Conservation (phyloP, 331 rosid genomes). For the Quercus lobata region DNA sequence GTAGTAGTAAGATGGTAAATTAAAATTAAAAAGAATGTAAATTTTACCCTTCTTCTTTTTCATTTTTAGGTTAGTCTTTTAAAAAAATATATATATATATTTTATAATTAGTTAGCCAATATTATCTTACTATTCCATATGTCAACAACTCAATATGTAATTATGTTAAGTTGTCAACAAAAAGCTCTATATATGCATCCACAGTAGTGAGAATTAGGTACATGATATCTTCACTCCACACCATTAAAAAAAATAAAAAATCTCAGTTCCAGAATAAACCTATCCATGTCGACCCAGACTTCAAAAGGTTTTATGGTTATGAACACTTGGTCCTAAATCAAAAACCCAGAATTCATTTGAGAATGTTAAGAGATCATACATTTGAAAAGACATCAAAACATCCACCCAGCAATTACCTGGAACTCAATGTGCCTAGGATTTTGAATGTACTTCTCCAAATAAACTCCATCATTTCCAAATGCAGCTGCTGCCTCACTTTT, state of each 20-base stretch:
- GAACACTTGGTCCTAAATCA: neutral
- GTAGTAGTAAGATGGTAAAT: constrained; percentile 1
- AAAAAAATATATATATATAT: too few relatives aligned
- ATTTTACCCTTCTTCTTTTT: neutral
- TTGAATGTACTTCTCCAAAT: constrained; percentile 93
- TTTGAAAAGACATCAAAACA: neutral
- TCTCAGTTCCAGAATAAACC: neutral
- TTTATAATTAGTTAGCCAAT: too few relatives aligned
- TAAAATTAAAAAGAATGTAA: neutral
- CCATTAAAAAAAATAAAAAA: too few relatives aligned
- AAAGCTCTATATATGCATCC: too few relatives aligned
- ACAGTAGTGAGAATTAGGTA: too few relatives aligned
- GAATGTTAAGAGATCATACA: neutral
- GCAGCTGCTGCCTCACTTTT: constrained; percentile 99
- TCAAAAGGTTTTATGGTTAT: neutral
- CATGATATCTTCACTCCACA: too few relatives aligned
- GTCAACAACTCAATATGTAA: neutral
- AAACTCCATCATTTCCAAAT: constrained; percentile 97
- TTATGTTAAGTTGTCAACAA: too few relatives aligned
- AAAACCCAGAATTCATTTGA: neutral
- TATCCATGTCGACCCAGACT: neutral
- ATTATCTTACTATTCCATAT: neutral
- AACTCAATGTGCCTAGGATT: constrained; percentile 99
- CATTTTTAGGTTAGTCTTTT: neutral
- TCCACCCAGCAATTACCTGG: constrained; percentile 52